Evolutionary conservation across 768 basidiomycete genomes (phyloP), one percentile per base, ranked within the genome.

Genomic region (Dendrothele bispora): DNA sequence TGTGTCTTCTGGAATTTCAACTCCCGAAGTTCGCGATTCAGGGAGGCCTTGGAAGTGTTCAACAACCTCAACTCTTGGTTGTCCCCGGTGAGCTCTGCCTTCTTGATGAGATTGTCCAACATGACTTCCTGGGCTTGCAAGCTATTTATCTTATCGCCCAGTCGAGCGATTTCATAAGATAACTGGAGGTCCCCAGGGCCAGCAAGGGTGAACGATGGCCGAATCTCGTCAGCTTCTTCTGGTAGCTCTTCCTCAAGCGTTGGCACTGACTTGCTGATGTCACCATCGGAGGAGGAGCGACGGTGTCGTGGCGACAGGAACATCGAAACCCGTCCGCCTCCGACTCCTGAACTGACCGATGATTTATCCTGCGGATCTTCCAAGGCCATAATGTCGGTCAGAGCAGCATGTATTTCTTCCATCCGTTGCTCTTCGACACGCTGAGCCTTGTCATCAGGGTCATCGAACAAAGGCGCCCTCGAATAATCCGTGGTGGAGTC

Each of bases 341-440:
- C 35, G 21, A 28, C 30, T 29, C 37, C 40, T 26, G 21, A 32
- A 29, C 26, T 37, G 25, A n/a, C n/a, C 39, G 39, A 35, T n/a
- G 14, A 17, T 14, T 12, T 29, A 18, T 65, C 61, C n/a, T 52
- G 50, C 45, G 65, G 66, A 45, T 80, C 76, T 30, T 95, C 91
- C 32, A 87, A 74, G 3, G 92, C 91, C 59, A 99, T 94, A 62
- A 99, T 98, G 61, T 95, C 91, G 8, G 91, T 94, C 52, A 99
- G 72, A 4, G 97, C 97, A 7, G 94, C 94, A 58, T 94, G 93
- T 17, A 98, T 97, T 3, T 95, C 95, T 57, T 94, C 92, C 83
- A 98, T 97, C 30, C 92, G 77, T 55, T 87, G 78, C 43, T 87
- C 80, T 63, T 95, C 87, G 39, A 80, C 83, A 39, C 83, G 76